Evolutionary conservation across 1,284 basidiomycete species (phyloP), one percentile per base, ranked within the genome.

Genomic region (Pseudomicrostroma phylloplanum): DNA sequence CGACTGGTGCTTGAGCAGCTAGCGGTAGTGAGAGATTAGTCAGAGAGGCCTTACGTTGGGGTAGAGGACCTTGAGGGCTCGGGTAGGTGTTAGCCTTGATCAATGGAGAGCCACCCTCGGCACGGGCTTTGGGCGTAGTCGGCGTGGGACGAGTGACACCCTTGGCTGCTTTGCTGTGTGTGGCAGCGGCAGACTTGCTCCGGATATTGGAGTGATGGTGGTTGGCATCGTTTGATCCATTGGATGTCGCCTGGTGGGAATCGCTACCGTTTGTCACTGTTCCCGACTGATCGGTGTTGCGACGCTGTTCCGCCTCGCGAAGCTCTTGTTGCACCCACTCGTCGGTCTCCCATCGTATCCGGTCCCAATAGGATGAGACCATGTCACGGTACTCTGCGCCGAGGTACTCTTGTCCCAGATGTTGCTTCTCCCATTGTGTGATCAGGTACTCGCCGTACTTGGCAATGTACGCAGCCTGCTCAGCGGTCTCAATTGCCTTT

Each of bases 401-500:
- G 21, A 54, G 51, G 21, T 19, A 25, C 25, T 15, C 21, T 15
- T 54, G 21, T 2, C 51, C 51, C 6, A 13, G 21, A 26, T 26
- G 51, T 23, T 26, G n/a, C 51, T 54, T 19, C 25, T 17, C 51
- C 21, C n/a, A 21, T 54, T 25, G 51, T 15, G 19, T 6, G 8
- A 54, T 15, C 6, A 56, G 15, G 36, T 56, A 40, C 39, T 40
- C 26, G 19, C 68, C 66, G 36, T 70, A 71, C 49, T 74, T 67
- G 36, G 71, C 66, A 9, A 78, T 42, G 55, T 76, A 78, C 15
- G 62, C 46, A 12, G 73, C 75, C 65, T 79, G 77, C 61, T 79
- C 77, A 4, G 77, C 77, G 8, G 77, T 79, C 59, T 79, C 77
- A 41, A 79, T 77, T 6, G 76, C 76, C 41, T 77, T 77, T 6